Evolutionary conservation across 768 basidiomycete species (phyloP).

Genomic region (Suillus variegatus): DNA sequence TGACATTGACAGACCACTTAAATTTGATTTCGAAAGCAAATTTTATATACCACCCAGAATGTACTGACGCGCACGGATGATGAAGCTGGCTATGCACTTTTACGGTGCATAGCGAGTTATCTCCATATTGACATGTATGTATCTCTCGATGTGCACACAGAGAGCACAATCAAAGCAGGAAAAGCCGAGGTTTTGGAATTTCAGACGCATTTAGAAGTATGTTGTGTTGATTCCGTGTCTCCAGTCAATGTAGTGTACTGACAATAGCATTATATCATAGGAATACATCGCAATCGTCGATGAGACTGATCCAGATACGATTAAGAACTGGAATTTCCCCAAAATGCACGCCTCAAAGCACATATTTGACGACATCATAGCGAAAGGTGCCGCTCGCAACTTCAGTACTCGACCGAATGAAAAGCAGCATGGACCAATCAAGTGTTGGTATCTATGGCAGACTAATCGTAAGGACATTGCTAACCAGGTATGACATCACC

Average conservation of each 20-base stretch:
- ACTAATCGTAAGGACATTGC: background rate
- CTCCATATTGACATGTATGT: constrained; percentile 32
- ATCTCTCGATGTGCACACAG: constrained; percentile 34
- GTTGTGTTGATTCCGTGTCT: too few species aligned
- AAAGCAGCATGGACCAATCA: background rate
- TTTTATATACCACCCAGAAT: constrained; percentile 30
- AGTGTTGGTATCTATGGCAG: background rate
- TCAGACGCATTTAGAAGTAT: too few species aligned
- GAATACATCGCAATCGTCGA: background rate
- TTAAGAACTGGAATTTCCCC: constrained; percentile 5
- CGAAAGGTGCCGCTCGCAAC: background rate
- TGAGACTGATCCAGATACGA: background rate
- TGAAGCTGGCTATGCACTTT: constrained; percentile 25
- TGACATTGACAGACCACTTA: background rate
- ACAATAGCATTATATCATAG: background rate
- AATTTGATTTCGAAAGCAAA: constrained; percentile 20
- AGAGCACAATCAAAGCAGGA: constrained; percentile 24
- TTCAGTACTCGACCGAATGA: background rate
- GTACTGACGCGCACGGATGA: constrained; percentile 17
- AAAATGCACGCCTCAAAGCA: constrained; percentile 1
- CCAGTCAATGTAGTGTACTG: too few species aligned
- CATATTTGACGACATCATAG: constrained; percentile 1
- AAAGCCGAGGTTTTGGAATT: constrained; percentile 6
- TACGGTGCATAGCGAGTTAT: constrained; percentile 32
- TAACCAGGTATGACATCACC: background rate